Conservation (phyloP, 768 basidiomycete species). For the Mycena latifolia region DNA sequence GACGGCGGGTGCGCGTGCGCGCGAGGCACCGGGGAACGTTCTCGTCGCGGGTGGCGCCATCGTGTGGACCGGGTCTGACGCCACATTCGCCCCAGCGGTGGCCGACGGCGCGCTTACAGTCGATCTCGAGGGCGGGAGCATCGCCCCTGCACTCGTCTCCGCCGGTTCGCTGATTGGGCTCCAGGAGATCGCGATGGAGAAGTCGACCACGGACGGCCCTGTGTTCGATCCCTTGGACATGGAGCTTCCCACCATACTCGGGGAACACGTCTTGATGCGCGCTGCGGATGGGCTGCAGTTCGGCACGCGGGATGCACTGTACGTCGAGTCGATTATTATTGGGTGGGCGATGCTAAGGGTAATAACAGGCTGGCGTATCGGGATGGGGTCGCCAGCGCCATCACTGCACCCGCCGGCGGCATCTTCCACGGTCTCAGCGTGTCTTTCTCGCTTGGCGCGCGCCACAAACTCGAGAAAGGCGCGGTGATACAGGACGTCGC, state of each 20-base stretch:
- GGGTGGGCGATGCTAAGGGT: too few species aligned
- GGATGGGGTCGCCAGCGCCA: conserved; percentile 71
- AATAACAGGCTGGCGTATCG: conserved; percentile 70
- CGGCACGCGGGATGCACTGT: conserved; percentile 67
- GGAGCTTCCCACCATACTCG: conserved; percentile 57
- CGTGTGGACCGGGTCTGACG: conserved; percentile 58
- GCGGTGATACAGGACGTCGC: conserved; percentile 71
- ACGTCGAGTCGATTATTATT: conserved; percentile 34
- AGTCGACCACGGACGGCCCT: conserved; percentile 70
- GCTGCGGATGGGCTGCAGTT: conserved; percentile 85
- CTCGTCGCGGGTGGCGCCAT: conserved; percentile 55
- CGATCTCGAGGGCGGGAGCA: conserved; percentile 37
- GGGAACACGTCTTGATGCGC: conserved; percentile 55
- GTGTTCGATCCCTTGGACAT: conserved; percentile 60
- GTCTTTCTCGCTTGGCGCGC: conserved; percentile 68
- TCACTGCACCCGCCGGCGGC: conserved; percentile 67
- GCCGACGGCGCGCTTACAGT: conserved; percentile 36
- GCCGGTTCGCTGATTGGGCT: conserved; percentile 76
- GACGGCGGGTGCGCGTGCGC: conserved; percentile 18
- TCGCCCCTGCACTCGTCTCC: conserved; percentile 66
- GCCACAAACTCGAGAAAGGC: conserved; percentile 65
- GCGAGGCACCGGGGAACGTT: conserved; percentile 47
- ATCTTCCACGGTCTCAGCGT: conserved; percentile 70
- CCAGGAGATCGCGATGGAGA: conserved; percentile 72
- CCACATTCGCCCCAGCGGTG: conserved; percentile 43